Evolutionary conservation across 2,329 filamentous ascomycete genomes (phyloP).

Genomic region (Coniochaeta prunicola): DNA sequence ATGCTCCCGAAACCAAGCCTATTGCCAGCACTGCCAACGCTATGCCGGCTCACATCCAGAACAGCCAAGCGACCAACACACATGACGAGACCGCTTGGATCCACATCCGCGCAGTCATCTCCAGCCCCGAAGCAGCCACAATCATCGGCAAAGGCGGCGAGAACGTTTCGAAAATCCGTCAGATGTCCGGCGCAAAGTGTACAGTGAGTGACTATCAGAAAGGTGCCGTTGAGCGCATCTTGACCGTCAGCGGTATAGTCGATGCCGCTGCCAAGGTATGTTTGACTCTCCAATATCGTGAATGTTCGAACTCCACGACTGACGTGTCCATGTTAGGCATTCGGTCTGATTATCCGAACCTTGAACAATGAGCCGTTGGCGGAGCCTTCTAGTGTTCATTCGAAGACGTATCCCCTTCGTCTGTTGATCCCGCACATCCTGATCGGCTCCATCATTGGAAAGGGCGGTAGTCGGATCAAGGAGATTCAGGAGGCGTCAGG

Average conservation of each 20-base stretch:
- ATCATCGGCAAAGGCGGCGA: slow-evolving; percentile 98
- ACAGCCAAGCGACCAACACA: slow-evolving; percentile 41
- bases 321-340: slow-evolving; percentile 53
- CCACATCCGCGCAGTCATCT: slow-evolving; percentile 93
- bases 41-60: slow-evolving; percentile 31
- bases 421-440: slow-evolving; percentile 94
- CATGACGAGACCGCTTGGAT: slow-evolving; percentile 96
- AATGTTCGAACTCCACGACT: slow-evolving; percentile 14
- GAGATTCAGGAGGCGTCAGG: slow-evolving; percentile 98
- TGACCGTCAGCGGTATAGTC: slow-evolving; percentile 93
- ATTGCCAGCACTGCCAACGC: slow-evolving; percentile 29
- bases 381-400: slow-evolving; percentile 81
- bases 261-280: slow-evolving; percentile 92
- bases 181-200: slow-evolving; percentile 93
- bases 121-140: slow-evolving; percentile 92
- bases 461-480: slow-evolving; percentile 89
- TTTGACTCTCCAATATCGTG: slow-evolving; percentile 31
- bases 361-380: slow-evolving; percentile 94
- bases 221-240: slow-evolving; percentile 91
- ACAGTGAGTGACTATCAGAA: slow-evolving; percentile 98
- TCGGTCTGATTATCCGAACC: slow-evolving; percentile 95
- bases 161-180: slow-evolving; percentile 95
- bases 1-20: slow-evolving; percentile 50
- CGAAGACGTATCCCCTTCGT: slow-evolving; percentile 94
- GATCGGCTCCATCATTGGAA: slow-evolving; percentile 97